A percentile compares a stretch with the other conserved stretches of the same genome.
Conservation (phyloP, 2,329 filamentous ascomycete species). For the Pseudogymnoascus sp. region DNA sequence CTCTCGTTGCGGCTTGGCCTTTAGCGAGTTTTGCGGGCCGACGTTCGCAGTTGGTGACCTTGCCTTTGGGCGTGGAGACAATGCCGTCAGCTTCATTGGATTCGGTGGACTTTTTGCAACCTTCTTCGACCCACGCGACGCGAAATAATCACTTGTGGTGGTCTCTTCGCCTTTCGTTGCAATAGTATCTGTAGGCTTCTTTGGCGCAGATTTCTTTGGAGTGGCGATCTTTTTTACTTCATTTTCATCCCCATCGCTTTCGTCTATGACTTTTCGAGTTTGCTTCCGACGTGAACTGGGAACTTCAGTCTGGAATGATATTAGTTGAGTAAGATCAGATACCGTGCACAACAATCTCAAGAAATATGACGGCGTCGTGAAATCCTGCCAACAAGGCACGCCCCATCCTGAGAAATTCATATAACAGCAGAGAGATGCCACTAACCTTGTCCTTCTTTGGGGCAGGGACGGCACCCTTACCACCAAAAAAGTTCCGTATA, state of each 20-base stretch:
- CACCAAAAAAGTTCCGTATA: conserved; percentile 84
- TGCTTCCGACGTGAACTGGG: conserved; percentile 19
- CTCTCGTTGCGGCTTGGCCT: neutral
- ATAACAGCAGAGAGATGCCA: conserved; percentile 8
- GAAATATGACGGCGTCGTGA: neutral
- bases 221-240: conserved; percentile 36
- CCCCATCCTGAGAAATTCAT: neutral
- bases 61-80: neutral
- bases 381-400: neutral
- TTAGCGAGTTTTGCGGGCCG: conserved; percentile 3
- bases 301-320: neutral
- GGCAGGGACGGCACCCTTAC: conserved; percentile 54
- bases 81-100: neutral
- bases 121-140: conserved; percentile 19
- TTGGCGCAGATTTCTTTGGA: conserved; percentile 48
- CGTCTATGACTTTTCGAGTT: conserved; percentile 64
- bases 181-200: conserved; percentile 41
- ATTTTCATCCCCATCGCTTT: conserved; percentile 69
- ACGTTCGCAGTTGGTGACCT: neutral
- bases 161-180: conserved; percentile 27
- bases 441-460: conserved; percentile 31
- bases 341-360: neutral
- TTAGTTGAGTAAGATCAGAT: conserved; percentile 10
- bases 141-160: conserved; percentile 29
- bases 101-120: neutral